Conservation (phyloP, 2,329 filamentous ascomycete genomes). For the Alternaria burnsii region DNA sequence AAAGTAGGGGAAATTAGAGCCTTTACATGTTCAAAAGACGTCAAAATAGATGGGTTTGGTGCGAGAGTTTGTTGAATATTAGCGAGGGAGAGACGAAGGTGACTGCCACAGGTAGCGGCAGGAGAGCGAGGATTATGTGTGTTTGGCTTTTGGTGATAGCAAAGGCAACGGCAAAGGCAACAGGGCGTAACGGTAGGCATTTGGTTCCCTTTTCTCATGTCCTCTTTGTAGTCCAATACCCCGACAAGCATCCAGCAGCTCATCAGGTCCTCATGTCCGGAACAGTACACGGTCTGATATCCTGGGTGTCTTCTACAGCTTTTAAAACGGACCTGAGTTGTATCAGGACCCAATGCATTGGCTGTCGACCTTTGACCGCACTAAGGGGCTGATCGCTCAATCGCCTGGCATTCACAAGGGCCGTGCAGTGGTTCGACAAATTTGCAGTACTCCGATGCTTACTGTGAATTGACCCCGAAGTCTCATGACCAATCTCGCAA, state of each 20-base stretch:
- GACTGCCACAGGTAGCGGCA: neutral
- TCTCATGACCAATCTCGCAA: neutral
- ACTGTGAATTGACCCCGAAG: neutral
- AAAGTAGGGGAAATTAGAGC: neutral
- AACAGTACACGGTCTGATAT: neutral
- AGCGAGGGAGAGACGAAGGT: neutral
- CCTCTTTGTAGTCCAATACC: neutral
- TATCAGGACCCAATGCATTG: neutral
- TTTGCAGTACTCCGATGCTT: neutral
- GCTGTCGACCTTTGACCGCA: neutral
- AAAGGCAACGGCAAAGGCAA: neutral
- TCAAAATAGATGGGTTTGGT: neutral
- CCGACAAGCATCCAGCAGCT: neutral
- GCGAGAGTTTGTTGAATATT: neutral
- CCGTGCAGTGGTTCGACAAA: neutral
- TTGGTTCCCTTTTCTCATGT: neutral
- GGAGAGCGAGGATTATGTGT: neutral
- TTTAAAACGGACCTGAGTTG: neutral
- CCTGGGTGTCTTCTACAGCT: neutral
- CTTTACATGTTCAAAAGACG: neutral
- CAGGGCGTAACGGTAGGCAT: neutral
- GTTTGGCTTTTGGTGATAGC: neutral
- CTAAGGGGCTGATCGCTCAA: neutral
- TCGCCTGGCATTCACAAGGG: neutral
- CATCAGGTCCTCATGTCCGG: neutral